Evolutionary conservation across 2,329 filamentous ascomycete species (phyloP), one percentile per base, ranked within the genome.

Genomic region (Exophiala xenobiotica): DNA sequence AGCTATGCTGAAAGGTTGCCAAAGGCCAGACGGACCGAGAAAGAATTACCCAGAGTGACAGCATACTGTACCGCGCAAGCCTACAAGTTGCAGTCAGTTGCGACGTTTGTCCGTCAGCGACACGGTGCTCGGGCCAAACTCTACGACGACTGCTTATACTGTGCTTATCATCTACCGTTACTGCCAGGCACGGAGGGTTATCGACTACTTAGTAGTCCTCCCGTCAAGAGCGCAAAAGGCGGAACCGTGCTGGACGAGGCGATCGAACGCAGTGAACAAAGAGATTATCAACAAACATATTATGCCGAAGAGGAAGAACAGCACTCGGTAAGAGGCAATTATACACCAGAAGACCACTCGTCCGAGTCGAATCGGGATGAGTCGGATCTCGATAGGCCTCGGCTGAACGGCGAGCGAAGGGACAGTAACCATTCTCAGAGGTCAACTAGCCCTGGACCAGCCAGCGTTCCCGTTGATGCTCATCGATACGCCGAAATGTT

Each of bases 111-210:
- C 55, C 86, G 88, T 62, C 88, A 88, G 58, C 86, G 86, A 64
- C 93, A 99, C 71, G 85, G 87, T 24, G 92, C 91, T 1, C 87
- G 90, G 71, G 95, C 92, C 11, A 99, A 99, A 71, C 78, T 97
- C 4, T 99, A 99, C 70, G 93, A 99, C 68, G 93, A 99, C 69
- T 99, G 93, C 66, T 76, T 99, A 19, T 99, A 99, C 67, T 89
- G 86, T 20, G 92, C 96, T 41, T 99, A 99, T 69, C 91, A 96
- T 66, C 74, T 96, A 23, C 93, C 93, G 4, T 74, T 99, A 12
- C 76, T 97, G 47, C 87, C 89, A 2, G 93, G 92, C 1, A 82
- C 78, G 40, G 90, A 95, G 42, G 92, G 93, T 1, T 96, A 91
- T 68, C 79, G 93, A 20, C 77, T 99, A 20, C 82, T 89, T 62